Percentiles rank a stretch among this genome's conserved stretches.
These are phyloP conservation scores for Scheffersomyces lignicola DNA, from an alignment of 1,139 yeast species.

Conservation along the genomic window DNA sequence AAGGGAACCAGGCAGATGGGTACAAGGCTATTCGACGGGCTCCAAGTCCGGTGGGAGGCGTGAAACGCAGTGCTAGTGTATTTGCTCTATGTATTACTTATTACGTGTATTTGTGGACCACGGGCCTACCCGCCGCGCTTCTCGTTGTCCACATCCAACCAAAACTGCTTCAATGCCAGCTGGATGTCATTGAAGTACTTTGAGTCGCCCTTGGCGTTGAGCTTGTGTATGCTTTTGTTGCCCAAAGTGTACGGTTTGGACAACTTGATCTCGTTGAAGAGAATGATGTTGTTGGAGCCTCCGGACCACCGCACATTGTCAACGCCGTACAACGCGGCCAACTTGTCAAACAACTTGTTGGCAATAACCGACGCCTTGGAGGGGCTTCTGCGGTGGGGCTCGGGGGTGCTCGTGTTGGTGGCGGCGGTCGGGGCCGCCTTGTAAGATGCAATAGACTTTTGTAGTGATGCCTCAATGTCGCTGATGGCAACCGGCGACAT, in stretches of 20 bases:
- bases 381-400: slow-evolving; percentile 6
- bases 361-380: slow-evolving; percentile 16
- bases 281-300: slow-evolving; percentile 19
- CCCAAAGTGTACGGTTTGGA: slow-evolving; percentile 31
- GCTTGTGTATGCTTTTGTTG: slow-evolving; percentile 21
- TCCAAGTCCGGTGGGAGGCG: slow-evolving; percentile 39
- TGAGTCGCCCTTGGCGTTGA: slow-evolving; percentile 27
- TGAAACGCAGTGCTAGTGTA: no score
- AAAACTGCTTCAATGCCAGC: slow-evolving; percentile 55
- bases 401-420: neutral
- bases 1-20: slow-evolving; percentile 63
- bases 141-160: slow-evolving; percentile 51
- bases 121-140: slow-evolving; percentile 67
- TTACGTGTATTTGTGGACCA: slow-evolving; percentile 8
- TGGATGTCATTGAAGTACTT: slow-evolving; percentile 48
- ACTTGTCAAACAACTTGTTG: slow-evolving; percentile 19
- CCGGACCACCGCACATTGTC: slow-evolving; percentile 27
- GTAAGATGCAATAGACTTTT: slow-evolving; percentile 14
- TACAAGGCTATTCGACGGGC: slow-evolving; percentile 46
- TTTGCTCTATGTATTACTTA: no score
- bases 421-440: slow-evolving; percentile 7
- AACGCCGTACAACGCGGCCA: slow-evolving; percentile 21
- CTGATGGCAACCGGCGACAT: slow-evolving; percentile 14
- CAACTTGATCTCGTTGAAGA: slow-evolving; percentile 26
- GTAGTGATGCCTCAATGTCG: slow-evolving; percentile 18